Evolutionary conservation across 768 basidiomycete genomes (phyloP).

Genomic region (Suillus clintonianus): DNA sequence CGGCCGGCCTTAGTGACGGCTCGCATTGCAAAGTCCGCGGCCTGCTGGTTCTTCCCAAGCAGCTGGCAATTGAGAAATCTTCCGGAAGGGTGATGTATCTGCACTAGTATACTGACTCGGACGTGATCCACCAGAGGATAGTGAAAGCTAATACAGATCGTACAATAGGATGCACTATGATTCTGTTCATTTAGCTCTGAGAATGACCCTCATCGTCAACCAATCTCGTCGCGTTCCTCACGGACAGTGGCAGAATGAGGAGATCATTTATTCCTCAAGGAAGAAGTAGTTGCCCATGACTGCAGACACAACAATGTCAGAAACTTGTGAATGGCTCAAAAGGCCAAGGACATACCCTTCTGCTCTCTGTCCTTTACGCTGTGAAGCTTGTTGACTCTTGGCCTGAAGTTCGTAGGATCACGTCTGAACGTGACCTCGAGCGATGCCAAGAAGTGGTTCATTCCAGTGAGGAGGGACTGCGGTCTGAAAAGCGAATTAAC

Average conservation of each 20-base stretch:
- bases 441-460: conserved; percentile 96
- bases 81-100: background rate
- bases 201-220: background rate
- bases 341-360: conserved; percentile 54
- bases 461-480: conserved; percentile 91
- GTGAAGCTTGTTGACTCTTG: conserved; percentile 83
- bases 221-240: background rate
- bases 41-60: conserved; percentile 2
- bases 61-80: background rate
- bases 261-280: conserved; percentile 67
- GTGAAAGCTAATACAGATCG: background rate
- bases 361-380: conserved; percentile 89
- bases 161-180: background rate
- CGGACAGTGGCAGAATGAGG: background rate
- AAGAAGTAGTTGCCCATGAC: conserved; percentile 90
- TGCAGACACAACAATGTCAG: conserved; percentile 30
- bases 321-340: conserved; percentile 3
- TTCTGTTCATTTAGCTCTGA: background rate
- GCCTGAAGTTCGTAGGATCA: conserved; percentile 93
- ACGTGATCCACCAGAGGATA: background rate
- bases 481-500: conserved; percentile 53
- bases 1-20: background rate
- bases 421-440: conserved; percentile 98
- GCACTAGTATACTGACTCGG: background rate
- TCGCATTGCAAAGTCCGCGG: background rate